Evolutionary conservation across 1,284 basidiomycete species (phyloP).

Genomic region (Ganoderma sp.): DNA sequence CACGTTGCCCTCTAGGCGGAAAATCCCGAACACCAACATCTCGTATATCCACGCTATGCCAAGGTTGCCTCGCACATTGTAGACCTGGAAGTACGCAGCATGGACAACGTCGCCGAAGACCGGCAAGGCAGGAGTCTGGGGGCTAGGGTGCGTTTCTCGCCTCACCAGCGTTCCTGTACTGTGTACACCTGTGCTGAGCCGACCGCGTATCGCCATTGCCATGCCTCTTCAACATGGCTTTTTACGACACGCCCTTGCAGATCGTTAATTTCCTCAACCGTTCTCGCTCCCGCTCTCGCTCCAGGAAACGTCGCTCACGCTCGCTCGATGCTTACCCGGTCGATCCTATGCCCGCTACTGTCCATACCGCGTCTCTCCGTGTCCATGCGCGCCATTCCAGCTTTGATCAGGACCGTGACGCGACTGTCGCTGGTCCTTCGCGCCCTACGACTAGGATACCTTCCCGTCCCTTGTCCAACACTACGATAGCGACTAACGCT

Average conservation of each 20-base stretch:
- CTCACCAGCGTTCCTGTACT: slow-evolving; percentile 5
- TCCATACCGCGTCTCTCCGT: slow-evolving; percentile 34
- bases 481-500: slow-evolving; percentile 62
- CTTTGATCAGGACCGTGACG: slow-evolving; percentile 34
- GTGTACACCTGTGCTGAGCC: slow-evolving; percentile 21
- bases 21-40: slow-evolving; percentile 31
- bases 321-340: slow-evolving; percentile 39
- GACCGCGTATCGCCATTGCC: slow-evolving; percentile 17
- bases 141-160: slow-evolving; percentile 35
- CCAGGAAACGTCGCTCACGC: slow-evolving; percentile 41
- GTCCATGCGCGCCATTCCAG: slow-evolving; percentile 36
- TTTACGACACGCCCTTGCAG: slow-evolving; percentile 30
- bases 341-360: slow-evolving; percentile 33
- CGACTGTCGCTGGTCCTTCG: slow-evolving; percentile 39
- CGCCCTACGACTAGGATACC: slow-evolving; percentile 58
- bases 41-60: slow-evolving; percentile 33
- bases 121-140: slow-evolving; percentile 38
- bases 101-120: slow-evolving; percentile 36
- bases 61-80: slow-evolving; percentile 30
- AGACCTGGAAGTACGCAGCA: slow-evolving; percentile 35
- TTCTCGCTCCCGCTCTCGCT: slow-evolving; percentile 43
- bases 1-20: slow-evolving; percentile 32
- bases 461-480: slow-evolving; percentile 68
- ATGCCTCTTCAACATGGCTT: slow-evolving; percentile 30
- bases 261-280: slow-evolving; percentile 44